Evolutionary conservation across 106 monocot species (phyloP), one percentile per base, ranked within the genome.

Genomic region (Apostasia shenzhenica): DNA sequence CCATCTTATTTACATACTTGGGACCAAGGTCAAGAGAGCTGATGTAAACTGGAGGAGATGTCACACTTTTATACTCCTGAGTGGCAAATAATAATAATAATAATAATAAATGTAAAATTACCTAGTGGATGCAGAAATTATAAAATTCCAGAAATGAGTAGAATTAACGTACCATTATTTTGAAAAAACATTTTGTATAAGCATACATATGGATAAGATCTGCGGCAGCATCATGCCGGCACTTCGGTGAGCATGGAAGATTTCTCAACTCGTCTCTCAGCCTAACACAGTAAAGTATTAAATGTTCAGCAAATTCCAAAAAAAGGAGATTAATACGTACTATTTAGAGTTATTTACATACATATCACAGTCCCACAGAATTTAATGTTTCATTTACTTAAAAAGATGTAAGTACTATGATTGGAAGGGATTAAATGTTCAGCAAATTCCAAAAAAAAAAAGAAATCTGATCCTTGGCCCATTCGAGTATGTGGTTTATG

Each of bases 131-230:
- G 52, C 52, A 52, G 52, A 52, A 10, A 52, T 6, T 26, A 26
- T 26, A 26, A 26, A 26, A 26, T 26, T 26, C 26, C 26, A 26
- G 26, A 26, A 26, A 26, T 26, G 26, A 26, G 26, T 26, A 26
- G 26, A 3, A 46, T 49, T 41, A 1, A 67, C 78, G 59, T 74
- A 97, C 97, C 83, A 70, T 80, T 73, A 92, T 72, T 77, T 79
- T 83, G 61, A 89, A 97, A 56, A 89, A 92, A 61, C 74, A 83
- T 75, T 87, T 92, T 41, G 97, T 97, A 64, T 92, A 80, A 11
- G 97, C 92, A 74, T 97, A 92, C 63, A 92, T 84, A 76, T 97
- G 97, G 73, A 97, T 78, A 70, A 97, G 79, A 62, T 97, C 97
- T 26, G 97, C 97, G 67, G 92, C 97, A 71, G 86, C 97, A 78